These are phyloP conservation scores for Allomyces javanicus DNA, from an alignment of 192 early-diverging fungal genomes.

Conservation along the genomic window DNA sequence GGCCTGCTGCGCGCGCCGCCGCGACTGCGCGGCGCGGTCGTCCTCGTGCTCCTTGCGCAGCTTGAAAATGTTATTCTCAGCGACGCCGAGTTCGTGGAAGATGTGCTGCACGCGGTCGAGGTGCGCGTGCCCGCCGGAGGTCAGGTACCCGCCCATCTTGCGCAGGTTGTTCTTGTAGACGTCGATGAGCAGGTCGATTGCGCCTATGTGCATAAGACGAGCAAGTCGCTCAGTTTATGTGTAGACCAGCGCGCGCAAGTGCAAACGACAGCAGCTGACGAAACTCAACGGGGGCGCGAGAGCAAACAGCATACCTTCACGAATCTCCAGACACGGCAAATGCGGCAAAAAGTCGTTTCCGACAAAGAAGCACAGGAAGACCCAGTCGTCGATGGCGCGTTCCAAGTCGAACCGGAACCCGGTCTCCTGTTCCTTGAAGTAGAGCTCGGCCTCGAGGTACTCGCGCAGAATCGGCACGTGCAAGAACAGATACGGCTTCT, in stretches of 20 bases:
- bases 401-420: slow-evolving; percentile 55
- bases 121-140: slow-evolving; percentile 55
- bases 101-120: slow-evolving; percentile 20
- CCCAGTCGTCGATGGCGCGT: slow-evolving; percentile 88
- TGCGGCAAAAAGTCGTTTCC: slow-evolving; percentile 97
- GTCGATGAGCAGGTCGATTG: slow-evolving; percentile 30
- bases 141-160: slow-evolving; percentile 62
- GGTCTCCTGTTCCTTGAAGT: neutral
- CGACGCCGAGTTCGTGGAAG: slow-evolving; percentile 25
- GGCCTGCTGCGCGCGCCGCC: no score
- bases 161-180: slow-evolving; percentile 32
- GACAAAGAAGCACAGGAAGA: slow-evolving; percentile 81
- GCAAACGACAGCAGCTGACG: neutral
- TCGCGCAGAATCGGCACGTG: slow-evolving; percentile 75
- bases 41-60: slow-evolving; percentile 19
- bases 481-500: slow-evolving; percentile 40
- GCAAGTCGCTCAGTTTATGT: slow-evolving; percentile 12
- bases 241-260: slow-evolving; percentile 10
- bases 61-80: slow-evolving; percentile 27
- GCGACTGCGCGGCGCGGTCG: no score
- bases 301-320: slow-evolving; percentile 45
- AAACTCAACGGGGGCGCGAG: slow-evolving; percentile 45
- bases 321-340: slow-evolving; percentile 81
- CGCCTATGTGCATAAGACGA: neutral
- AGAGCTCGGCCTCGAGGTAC: slow-evolving; percentile 79